These are phyloP conservation scores for Lepidium didymum DNA, from an alignment of 345 rosid genomes.

Conservation along the genomic window DNA sequence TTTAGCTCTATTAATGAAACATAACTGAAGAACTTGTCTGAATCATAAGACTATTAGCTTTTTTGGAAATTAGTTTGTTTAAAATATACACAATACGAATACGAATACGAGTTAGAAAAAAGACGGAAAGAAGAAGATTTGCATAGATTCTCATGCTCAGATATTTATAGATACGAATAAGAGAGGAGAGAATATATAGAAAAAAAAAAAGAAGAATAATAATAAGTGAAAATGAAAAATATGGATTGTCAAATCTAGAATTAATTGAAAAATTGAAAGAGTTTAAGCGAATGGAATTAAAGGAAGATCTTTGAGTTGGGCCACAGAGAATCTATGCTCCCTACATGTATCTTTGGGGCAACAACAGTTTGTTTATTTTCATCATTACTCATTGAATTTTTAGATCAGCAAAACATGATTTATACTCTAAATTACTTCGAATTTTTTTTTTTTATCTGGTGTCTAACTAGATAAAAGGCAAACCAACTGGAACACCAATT, in stretches of 20 bases:
- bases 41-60: neutral
- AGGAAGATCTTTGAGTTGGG: constrained; percentile 23
- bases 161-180: constrained; percentile 22
- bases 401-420: no score
- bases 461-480: no score
- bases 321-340: constrained; percentile 40
- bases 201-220: constrained; percentile 4
- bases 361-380: no score
- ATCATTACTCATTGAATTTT: no score
- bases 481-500: no score
- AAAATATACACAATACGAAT: neutral
- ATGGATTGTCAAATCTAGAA: constrained; percentile 18
- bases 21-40: neutral
- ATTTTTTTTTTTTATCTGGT: no score
- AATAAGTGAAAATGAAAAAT: constrained; percentile 1
- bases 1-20: neutral
- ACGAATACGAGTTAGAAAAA: neutral
- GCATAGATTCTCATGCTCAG: constrained; percentile 11
- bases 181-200: neutral
- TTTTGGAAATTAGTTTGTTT: neutral
- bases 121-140: constrained; percentile 18
- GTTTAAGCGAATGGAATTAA: constrained; percentile 15
- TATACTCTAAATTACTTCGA: no score
- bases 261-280: neutral
- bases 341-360: constrained; percentile 34